Evolutionary conservation across 2,329 filamentous ascomycete genomes (phyloP), one percentile per base, ranked within the genome.

Genomic region (Fusarium torulosum): DNA sequence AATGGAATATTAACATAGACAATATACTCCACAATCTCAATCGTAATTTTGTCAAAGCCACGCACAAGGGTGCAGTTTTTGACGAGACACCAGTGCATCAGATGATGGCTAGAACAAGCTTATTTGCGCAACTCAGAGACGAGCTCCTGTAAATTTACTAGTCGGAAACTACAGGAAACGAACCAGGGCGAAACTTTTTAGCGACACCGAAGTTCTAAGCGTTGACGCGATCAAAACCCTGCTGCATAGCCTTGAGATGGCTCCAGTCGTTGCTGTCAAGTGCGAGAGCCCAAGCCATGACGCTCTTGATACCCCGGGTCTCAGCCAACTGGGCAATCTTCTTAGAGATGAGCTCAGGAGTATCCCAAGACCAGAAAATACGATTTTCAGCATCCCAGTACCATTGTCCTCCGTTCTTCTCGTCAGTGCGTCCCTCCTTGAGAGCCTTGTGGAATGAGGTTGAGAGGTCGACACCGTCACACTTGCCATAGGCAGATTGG

Each of bases 361-460:
- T 86, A 53, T 88, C 86, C 83, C 83, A 87, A 3, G 83, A 83
- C 85, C 85, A 88, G 76, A 84, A 87, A 35, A 85, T 70, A 7
- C 76, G 73, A 21, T 79, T 78, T 3, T 72, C 63, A 0, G 75
- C 31, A 62, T 88, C 84, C 79, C 82, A 85, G 75, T 79, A 88
- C 79, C 85, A 88, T 74, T 85, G 84, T 4, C 83, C 86, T 0
- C 85, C 83, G 61, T 85, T 81, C 4, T 72, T 75, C 6, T 82
- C 82, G 21, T 86, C 80, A 0, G 83, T 77, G 40, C 78, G 67
- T 17, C 81, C 80, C 25, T 81, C 72, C 6, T 72, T 53, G 6
- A 82, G 57, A 10, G 84, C 85, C 20, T 75, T 75, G 23, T 75
- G 67, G 76, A 86, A 86, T 3, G 70, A 72, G 0, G 21, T 19